These are phyloP conservation scores for Curvularia verruculosa DNA, from an alignment of 2,329 filamentous ascomycete species.

Conservation along the genomic window DNA sequence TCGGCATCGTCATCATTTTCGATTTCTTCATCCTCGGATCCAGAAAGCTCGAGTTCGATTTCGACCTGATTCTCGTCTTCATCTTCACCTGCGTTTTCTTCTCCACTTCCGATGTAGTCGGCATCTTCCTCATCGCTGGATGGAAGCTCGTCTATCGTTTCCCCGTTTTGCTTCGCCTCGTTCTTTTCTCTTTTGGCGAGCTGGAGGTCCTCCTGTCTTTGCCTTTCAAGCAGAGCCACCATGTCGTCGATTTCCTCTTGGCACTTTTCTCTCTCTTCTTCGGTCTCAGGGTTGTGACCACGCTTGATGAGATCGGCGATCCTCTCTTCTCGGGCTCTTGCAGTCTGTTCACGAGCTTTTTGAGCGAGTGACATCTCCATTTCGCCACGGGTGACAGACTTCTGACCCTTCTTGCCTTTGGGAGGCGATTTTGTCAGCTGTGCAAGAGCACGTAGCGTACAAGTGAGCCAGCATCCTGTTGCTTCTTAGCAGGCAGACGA, in stretches of 20 bases:
- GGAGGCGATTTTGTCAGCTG: conserved; percentile 70
- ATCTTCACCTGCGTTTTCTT: conserved; percentile 53
- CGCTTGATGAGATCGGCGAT: conserved; percentile 78
- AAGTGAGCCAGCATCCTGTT: conserved; percentile 68
- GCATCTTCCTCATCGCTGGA: conserved; percentile 64
- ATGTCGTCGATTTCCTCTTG: conserved; percentile 86
- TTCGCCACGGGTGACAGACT: conserved; percentile 70
- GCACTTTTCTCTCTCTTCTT: conserved; percentile 83
- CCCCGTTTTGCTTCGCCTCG: conserved; percentile 67
- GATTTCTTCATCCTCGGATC: conserved; percentile 39
- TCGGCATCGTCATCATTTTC: conserved; percentile 29
- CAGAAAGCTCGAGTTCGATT: conserved; percentile 34
- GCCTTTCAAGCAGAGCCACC: conserved; percentile 70
- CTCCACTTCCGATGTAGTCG: conserved; percentile 54
- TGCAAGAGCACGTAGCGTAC: conserved; percentile 75
- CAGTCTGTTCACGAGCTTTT: conserved; percentile 80
- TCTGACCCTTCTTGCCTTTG: conserved; percentile 51
- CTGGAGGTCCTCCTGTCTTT: conserved; percentile 77
- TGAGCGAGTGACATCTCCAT: conserved; percentile 71
- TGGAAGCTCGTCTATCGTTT: conserved; percentile 51
- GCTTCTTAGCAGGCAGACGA: conserved; percentile 66
- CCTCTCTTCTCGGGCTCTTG: conserved; percentile 75
- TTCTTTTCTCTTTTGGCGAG: conserved; percentile 79
- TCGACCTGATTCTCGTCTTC: conserved; percentile 44
- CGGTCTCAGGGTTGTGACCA: conserved; percentile 80